Percentiles rank a stretch among this genome's conserved stretches.
Conservation (phyloP, 345 rosid species). For the Arabidopsis arenosa region DNA sequence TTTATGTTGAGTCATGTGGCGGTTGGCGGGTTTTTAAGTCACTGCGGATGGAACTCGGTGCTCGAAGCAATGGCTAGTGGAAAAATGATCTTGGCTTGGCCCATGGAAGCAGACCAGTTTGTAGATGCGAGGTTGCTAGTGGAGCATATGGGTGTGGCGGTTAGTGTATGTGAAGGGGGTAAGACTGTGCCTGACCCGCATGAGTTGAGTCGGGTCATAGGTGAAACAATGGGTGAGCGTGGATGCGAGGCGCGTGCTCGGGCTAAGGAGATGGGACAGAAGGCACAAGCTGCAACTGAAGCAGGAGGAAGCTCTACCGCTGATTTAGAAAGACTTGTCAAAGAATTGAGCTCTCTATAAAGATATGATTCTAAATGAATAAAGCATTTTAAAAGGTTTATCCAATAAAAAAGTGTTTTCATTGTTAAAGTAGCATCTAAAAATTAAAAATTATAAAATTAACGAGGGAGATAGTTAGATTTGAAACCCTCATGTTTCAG, state of each 20-base stretch:
- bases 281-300: slow-evolving; percentile 51
- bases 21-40: slow-evolving; percentile 69
- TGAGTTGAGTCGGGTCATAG: slow-evolving; percentile 47
- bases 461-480: neutral
- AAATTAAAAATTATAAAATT: too few species aligned
- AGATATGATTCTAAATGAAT: neutral
- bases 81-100: slow-evolving; percentile 59
- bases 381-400: neutral
- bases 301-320: slow-evolving; percentile 51
- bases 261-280: slow-evolving; percentile 44
- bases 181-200: slow-evolving; percentile 58
- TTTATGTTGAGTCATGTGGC: slow-evolving; percentile 56
- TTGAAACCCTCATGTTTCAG: neutral
- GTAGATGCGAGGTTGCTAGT: slow-evolving; percentile 55
- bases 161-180: slow-evolving; percentile 56
- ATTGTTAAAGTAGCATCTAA: neutral
- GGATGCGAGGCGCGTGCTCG: slow-evolving; percentile 22
- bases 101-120: slow-evolving; percentile 75
- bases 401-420: neutral
- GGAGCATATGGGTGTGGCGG: slow-evolving; percentile 56
- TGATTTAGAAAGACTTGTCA: slow-evolving; percentile 50
- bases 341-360: slow-evolving; percentile 40
- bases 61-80: slow-evolving; percentile 60
- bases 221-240: slow-evolving; percentile 34
- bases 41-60: slow-evolving; percentile 82